Evolutionary conservation across 805 yeast genomes (phyloP).

Genomic region (Starmerella etchellsii): DNA sequence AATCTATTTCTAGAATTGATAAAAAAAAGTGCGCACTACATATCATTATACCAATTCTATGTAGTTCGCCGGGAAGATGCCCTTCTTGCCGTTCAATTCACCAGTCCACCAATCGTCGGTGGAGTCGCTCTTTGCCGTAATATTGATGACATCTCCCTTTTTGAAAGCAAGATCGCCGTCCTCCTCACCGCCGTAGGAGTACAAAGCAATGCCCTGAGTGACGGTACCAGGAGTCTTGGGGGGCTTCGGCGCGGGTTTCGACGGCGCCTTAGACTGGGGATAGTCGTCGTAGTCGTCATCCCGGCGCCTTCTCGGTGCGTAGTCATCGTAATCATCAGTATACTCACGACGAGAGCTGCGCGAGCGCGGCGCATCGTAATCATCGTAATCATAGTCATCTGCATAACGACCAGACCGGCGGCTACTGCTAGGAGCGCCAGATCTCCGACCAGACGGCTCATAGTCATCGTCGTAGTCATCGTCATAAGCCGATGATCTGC

Average conservation of each 20-base stretch:
- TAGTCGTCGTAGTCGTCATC: conserved; percentile 10
- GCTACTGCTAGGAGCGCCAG: background rate
- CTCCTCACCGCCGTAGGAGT: conserved; percentile 82
- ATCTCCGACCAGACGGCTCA: background rate
- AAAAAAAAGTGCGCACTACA: too few relatives aligned
- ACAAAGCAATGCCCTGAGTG: conserved; percentile 81
- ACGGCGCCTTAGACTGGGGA: conserved; percentile 9
- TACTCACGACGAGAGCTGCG: conserved; percentile 11
- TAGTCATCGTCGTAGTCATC: background rate
- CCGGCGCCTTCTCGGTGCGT: conserved; percentile 5
- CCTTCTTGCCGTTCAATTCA: conserved; percentile 64
- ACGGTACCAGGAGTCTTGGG: conserved; percentile 28
- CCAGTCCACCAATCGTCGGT: conserved; percentile 99
- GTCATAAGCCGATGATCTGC: background rate
- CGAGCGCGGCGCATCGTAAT: conserved; percentile 8
- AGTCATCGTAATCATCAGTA: conserved; percentile 18
- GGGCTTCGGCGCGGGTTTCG: conserved; percentile 2
- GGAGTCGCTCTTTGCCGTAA: conserved; percentile 73
- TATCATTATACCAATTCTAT: conserved; percentile 68
- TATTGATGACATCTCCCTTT: conserved; percentile 87
- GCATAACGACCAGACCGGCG: conserved; percentile 15
- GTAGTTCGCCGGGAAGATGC: conserved; percentile 95
- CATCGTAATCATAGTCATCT: conserved; percentile 20
- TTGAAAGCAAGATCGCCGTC: conserved; percentile 84
- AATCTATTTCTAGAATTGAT: too few relatives aligned